Percentiles rank a stretch among this genome's conserved stretches.
phyloP scores from a whole-genome alignment of 2,329 filamentous ascomycete species.

The Nemania sp. region DNA sequence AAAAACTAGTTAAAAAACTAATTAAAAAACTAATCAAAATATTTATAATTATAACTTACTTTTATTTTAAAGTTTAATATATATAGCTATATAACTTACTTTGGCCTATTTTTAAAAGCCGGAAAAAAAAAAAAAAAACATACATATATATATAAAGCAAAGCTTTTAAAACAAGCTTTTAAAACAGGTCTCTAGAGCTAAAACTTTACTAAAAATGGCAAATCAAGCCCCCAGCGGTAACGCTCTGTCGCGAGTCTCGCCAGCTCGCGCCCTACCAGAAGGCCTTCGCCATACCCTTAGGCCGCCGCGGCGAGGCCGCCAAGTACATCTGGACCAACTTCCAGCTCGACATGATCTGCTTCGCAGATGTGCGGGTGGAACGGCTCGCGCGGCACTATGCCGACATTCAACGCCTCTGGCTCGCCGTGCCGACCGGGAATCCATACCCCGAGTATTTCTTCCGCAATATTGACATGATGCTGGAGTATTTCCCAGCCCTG shows the following conservation, averaged over 20 bases:
- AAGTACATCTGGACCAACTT: slow-evolving; percentile 31
- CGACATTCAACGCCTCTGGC: slow-evolving; percentile 17
- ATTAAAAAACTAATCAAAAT: no score
- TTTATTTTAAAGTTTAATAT: no score
- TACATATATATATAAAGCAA: no score
- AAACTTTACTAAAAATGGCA: no score
- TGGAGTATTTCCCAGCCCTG: not conserved
- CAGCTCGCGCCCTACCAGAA: slow-evolving; percentile 8
- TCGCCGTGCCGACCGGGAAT: not conserved
- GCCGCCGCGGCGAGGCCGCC: not conserved
- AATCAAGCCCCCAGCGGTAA: no score
- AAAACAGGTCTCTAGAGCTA: no score
- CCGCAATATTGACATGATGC: not conserved
- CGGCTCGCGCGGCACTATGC: not conserved
- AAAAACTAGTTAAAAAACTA: no score
- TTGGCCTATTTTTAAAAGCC: no score
- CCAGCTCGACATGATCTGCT: slow-evolving; percentile 23
- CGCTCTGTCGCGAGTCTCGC: slow-evolving; percentile 23
- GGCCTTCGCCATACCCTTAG: slow-evolving; percentile 16
- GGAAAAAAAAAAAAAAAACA: no score
- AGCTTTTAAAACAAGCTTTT: no score
- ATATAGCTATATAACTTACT: no score
- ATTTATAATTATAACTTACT: no score
- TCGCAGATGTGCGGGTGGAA: not conserved
- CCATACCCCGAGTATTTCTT: not conserved